These are phyloP conservation scores for Clavispora fructus DNA, from an alignment of 805 yeast species.

Conservation along the genomic window DNA sequence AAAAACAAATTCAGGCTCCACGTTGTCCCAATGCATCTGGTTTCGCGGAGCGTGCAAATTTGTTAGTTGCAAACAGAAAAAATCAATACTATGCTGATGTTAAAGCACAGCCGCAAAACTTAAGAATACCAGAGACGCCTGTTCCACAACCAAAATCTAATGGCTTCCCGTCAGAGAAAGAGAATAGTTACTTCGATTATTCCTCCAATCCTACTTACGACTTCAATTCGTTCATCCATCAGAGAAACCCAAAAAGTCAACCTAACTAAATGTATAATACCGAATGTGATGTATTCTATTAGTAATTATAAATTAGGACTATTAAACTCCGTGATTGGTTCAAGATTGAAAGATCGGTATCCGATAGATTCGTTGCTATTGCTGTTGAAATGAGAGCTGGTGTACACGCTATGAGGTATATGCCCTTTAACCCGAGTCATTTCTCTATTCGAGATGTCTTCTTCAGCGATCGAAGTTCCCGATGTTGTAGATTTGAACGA, in stretches of 20 bases:
- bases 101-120: neutral
- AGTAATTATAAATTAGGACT: conserved; percentile 6
- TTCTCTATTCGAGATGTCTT: conserved; percentile 14
- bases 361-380: conserved; percentile 10
- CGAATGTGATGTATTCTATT: neutral
- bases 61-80: neutral
- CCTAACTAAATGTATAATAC: neutral
- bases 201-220: conserved; percentile 27
- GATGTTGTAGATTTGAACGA: conserved; percentile 27
- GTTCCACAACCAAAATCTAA: neutral
- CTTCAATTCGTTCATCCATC: conserved; percentile 34
- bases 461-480: conserved; percentile 18
- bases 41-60: neutral
- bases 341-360: conserved; percentile 9
- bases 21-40: neutral
- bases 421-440: neutral
- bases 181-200: conserved; percentile 33
- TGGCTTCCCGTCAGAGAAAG: conserved; percentile 1
- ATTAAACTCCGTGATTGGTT: conserved; percentile 20
- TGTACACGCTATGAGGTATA: neutral
- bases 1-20: neutral
- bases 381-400: conserved; percentile 1
- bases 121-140: neutral
- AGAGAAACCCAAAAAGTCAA: conserved; percentile 6
- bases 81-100: neutral